Base-by-base conservation (phyloP, 495 filamentous ascomycete genomes). In the Aspergillus cristatus region DNA sequence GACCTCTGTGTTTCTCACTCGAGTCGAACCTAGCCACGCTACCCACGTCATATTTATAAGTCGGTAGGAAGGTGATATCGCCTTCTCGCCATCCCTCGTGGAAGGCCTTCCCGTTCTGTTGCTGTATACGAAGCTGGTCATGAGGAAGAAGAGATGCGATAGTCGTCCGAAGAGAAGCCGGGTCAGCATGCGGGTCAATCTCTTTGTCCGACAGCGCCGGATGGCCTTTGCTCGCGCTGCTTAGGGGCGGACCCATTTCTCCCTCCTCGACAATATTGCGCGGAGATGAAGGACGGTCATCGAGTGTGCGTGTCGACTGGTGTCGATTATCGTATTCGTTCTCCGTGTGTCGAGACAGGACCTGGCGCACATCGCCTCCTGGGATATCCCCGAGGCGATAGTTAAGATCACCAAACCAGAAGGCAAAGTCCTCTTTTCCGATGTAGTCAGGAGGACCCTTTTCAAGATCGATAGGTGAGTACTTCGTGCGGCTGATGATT, bases 321-420 rank as follows among this genome's bases (percentile, higher is more conserved):
- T 57, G 47, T 8, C 41, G 52, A 37, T 40, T 41, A 42, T 80
- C 82, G 40, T 90, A 91, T 43, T 87, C 76, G 38, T 87, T 83
- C 15, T 70, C 71, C 1, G 84, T 81, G 54, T 96, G 88, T 14
- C 93, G 70, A 60, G 79, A 81, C 18, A 99, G 71, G 6, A 96
- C 72, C 35, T 79, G 75, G 15, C 93, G 75, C 22, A 99, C 90
- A 58, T 96, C 93, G 33, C 86, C 85, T 0, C 85, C 87, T 0
- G 91, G 82, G 4, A 97, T 76, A 32, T 79, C 82, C 31, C 94
- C 87, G 1, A 99, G 68, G 24, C 93, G 74, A 50, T 95, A 99
- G 58, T 99, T 99, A 7, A 99, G 70, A 58, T 99, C 93, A 14
- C 93, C 93, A 55, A 94, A 87, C 86, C 89, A 96, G 48, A 97